Evolutionary conservation across 2,329 filamentous ascomycete genomes (phyloP).

Genomic region (Ophiostoma populinum): DNA sequence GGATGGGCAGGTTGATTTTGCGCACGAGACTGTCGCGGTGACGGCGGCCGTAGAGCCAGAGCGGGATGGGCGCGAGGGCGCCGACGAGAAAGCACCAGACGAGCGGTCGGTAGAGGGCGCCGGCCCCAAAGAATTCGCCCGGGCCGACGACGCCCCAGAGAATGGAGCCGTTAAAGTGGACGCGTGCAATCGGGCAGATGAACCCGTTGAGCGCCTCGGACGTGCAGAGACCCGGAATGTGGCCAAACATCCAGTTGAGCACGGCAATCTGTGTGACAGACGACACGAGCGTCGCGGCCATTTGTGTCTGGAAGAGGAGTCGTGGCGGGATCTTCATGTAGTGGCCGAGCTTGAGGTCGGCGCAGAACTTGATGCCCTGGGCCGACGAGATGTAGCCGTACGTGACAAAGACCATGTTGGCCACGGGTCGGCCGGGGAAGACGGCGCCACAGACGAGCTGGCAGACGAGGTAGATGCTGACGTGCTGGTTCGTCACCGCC

Average conservation of each 20-base stretch:
- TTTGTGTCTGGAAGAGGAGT: slow-evolving; percentile 63
- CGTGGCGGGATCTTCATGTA: slow-evolving; percentile 77
- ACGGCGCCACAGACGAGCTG: slow-evolving; percentile 68
- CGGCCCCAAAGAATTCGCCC: slow-evolving; percentile 60
- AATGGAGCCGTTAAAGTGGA: slow-evolving; percentile 81
- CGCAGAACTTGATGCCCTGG: slow-evolving; percentile 77
- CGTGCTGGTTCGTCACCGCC: slow-evolving; percentile 83
- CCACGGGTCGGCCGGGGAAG: slow-evolving; percentile 71
- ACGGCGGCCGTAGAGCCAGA: slow-evolving; percentile 54
- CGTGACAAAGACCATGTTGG: slow-evolving; percentile 86
- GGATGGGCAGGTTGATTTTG: slow-evolving; percentile 65
- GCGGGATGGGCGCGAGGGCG: slow-evolving; percentile 51
- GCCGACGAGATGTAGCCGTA: slow-evolving; percentile 82
- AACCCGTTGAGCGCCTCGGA: slow-evolving; percentile 69
- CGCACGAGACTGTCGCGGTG: slow-evolving; percentile 45
- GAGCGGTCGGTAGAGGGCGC: slow-evolving; percentile 56
- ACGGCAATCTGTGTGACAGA: slow-evolving; percentile 69
- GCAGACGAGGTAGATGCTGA: slow-evolving; percentile 71
- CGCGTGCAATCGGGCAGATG: slow-evolving; percentile 70
- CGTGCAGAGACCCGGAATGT: slow-evolving; percentile 64
- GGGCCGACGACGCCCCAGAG: slow-evolving; percentile 82
- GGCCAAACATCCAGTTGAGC: slow-evolving; percentile 77
- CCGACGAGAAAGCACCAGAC: slow-evolving; percentile 73
- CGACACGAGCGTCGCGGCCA: slow-evolving; percentile 58
- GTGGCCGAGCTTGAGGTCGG: slow-evolving; percentile 72